Conservation (phyloP, 2,329 filamentous ascomycete species). For the Phialophora macrospora region DNA sequence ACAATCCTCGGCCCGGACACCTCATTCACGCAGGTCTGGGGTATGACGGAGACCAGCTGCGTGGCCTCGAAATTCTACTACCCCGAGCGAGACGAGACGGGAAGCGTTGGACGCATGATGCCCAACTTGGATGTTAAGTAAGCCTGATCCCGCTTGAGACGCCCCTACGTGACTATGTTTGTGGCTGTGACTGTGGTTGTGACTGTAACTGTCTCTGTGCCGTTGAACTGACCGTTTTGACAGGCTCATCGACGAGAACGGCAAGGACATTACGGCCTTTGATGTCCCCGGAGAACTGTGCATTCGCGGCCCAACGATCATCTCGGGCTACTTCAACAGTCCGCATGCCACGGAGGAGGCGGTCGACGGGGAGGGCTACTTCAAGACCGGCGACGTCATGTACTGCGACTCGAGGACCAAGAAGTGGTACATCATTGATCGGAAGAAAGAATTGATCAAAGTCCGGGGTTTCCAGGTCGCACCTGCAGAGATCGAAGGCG, state of each 20-base stretch:
- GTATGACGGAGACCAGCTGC: slow-evolving; percentile 57
- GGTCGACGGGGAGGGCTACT: slow-evolving; percentile 57
- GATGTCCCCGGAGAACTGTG: slow-evolving; percentile 55
- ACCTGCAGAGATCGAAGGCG: slow-evolving; percentile 54
- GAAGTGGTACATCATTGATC: slow-evolving; percentile 66
- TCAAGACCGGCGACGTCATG: slow-evolving; percentile 63
- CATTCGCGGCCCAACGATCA: slow-evolving; percentile 48
- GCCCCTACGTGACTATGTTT: neutral
- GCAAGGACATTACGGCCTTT: slow-evolving; percentile 60
- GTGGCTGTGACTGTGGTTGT: neutral
- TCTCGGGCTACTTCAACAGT: slow-evolving; percentile 48
- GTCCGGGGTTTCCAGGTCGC: slow-evolving; percentile 52
- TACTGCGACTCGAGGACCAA: slow-evolving; percentile 68
- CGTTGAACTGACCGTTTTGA: neutral
- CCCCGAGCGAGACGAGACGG: slow-evolving; percentile 28
- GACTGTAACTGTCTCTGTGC: neutral
- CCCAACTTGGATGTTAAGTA: slow-evolving; percentile 34
- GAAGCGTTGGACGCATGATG: slow-evolving; percentile 31
- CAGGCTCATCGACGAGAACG: slow-evolving; percentile 60
- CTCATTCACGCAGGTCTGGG: slow-evolving; percentile 57
- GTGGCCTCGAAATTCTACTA: slow-evolving; percentile 31
- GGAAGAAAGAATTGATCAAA: slow-evolving; percentile 46
- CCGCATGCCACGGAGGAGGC: slow-evolving; percentile 41
- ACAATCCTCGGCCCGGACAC: slow-evolving; percentile 50
- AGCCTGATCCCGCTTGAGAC: neutral